These are phyloP conservation scores for Trifolium pratense DNA, from an alignment of 306 rosid species.

Conservation along the genomic window DNA sequence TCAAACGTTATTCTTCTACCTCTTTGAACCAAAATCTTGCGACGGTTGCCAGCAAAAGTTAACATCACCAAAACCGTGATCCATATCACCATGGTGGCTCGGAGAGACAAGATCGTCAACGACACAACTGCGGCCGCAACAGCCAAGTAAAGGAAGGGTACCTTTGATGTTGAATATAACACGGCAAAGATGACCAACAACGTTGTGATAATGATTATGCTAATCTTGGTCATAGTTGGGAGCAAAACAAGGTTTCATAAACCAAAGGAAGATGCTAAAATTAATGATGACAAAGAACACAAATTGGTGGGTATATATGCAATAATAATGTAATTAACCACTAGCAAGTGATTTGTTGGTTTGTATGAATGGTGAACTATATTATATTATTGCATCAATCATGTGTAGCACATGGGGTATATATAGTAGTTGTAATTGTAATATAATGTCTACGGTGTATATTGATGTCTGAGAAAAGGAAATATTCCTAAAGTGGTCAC, in stretches of 20 bases:
- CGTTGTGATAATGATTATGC: conserved; percentile 8
- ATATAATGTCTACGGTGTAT: not conserved
- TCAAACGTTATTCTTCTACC: conserved; percentile 61
- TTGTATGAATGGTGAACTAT: conserved; percentile 29
- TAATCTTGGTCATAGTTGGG: conserved; percentile 33
- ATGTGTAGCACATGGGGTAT: conserved; percentile 66
- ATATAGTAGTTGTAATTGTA: not conserved
- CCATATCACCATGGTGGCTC: conserved; percentile 67
- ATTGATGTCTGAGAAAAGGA: not conserved
- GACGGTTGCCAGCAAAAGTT: conserved; percentile 60
- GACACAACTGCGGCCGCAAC: not conserved
- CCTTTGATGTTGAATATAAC: not conserved
- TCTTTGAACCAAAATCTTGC: conserved; percentile 55
- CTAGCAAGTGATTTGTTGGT: not conserved
- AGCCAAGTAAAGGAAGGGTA: conserved; percentile 26
- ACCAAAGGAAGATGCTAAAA: not conserved
- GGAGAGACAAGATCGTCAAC: conserved; percentile 42
- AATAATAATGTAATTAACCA: not conserved
- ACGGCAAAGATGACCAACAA: conserved; percentile 37
- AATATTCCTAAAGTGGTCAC: not conserved
- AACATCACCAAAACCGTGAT: conserved; percentile 70
- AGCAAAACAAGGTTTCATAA: not conserved
- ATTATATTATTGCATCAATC: conserved; percentile 34
- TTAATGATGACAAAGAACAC: not conserved
- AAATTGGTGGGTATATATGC: not conserved